Evolutionary conservation across 1,284 basidiomycete species (phyloP).

Genomic region (Ustilago tritici): DNA sequence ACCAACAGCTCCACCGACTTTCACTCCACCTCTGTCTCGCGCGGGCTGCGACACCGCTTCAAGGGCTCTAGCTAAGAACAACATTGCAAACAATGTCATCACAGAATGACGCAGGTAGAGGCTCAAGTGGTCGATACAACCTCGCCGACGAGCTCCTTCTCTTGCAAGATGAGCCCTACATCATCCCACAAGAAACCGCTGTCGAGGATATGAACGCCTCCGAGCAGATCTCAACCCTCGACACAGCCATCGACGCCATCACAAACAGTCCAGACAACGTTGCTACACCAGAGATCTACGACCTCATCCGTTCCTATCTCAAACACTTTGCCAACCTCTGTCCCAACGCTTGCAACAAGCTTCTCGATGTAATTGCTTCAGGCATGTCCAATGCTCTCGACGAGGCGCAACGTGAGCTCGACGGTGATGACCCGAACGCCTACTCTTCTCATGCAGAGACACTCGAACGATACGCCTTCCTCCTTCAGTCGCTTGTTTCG

Average conservation of each 20-base stretch:
- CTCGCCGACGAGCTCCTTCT: conserved; percentile 63
- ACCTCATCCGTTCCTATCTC: conserved; percentile 61
- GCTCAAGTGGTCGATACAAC: conserved; percentile 40
- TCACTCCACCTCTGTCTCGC: not conserved
- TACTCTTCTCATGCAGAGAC: conserved; percentile 55
- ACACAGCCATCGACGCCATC: conserved; percentile 57
- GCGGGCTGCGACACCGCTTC: not conserved
- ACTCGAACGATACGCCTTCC: conserved; percentile 65
- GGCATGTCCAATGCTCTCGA: conserved; percentile 58
- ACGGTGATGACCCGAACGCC: conserved; percentile 49
- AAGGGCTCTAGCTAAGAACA: not conserved
- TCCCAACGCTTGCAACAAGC: conserved; percentile 55
- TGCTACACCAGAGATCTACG: conserved; percentile 44
- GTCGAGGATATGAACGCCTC: conserved; percentile 50
- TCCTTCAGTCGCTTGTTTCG: conserved; percentile 65
- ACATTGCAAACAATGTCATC: conserved; percentile 22
- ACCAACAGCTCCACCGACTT: not conserved
- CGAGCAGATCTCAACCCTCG: conserved; percentile 53
- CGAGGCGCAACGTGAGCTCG: conserved; percentile 51
- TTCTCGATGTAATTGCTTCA: conserved; percentile 60
- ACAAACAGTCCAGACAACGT: conserved; percentile 53
- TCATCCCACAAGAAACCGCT: conserved; percentile 58
- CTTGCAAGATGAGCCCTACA: conserved; percentile 61
- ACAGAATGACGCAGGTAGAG: conserved; percentile 8
- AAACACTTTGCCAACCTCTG: conserved; percentile 57